These are phyloP conservation scores for Mycena rebaudengoi DNA, from an alignment of 768 basidiomycete species.

Conservation along the genomic window DNA sequence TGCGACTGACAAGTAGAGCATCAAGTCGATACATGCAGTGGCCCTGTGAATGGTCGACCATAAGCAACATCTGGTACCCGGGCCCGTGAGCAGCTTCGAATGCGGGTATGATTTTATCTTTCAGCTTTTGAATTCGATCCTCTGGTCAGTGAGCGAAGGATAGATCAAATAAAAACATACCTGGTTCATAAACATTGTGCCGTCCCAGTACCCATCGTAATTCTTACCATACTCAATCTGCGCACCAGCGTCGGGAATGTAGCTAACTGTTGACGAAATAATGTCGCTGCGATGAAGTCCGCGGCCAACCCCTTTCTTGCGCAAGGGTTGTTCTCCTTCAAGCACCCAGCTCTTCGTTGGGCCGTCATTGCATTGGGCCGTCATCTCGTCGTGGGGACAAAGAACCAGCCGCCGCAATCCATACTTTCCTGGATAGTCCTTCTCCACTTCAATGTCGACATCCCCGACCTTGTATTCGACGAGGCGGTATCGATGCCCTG, in stretches of 20 bases:
- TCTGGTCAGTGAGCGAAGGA: not conserved
- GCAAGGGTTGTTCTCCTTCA: constrained; percentile 40
- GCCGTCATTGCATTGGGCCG: constrained; percentile 21
- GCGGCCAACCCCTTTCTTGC: constrained; percentile 48
- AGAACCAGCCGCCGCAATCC: not conserved
- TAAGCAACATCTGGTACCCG: constrained; percentile 18
- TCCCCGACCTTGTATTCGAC: too few relatives aligned
- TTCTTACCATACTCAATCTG: constrained; percentile 52
- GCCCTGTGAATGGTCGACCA: constrained; percentile 37
- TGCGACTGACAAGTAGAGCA: constrained; percentile 24
- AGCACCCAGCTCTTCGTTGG: constrained; percentile 42
- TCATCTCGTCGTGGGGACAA: constrained; percentile 3
- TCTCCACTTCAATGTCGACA: not conserved
- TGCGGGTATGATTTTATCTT: constrained; percentile 39
- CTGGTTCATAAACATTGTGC: constrained; percentile 37
- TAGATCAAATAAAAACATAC: too few relatives aligned
- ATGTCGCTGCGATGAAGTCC: constrained; percentile 48
- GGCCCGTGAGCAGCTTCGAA: constrained; percentile 36
- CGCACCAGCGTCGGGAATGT: constrained; percentile 40
- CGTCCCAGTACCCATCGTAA: constrained; percentile 50
- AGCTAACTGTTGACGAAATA: constrained; percentile 44
- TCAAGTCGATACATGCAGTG: constrained; percentile 34
- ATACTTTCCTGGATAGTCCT: constrained; percentile 4
- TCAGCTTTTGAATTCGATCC: constrained; percentile 22
- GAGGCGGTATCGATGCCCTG: not conserved